These are phyloP conservation scores for Emergomyces pasteurianus DNA, from an alignment of 2,329 filamentous ascomycete species.

Conservation along the genomic window DNA sequence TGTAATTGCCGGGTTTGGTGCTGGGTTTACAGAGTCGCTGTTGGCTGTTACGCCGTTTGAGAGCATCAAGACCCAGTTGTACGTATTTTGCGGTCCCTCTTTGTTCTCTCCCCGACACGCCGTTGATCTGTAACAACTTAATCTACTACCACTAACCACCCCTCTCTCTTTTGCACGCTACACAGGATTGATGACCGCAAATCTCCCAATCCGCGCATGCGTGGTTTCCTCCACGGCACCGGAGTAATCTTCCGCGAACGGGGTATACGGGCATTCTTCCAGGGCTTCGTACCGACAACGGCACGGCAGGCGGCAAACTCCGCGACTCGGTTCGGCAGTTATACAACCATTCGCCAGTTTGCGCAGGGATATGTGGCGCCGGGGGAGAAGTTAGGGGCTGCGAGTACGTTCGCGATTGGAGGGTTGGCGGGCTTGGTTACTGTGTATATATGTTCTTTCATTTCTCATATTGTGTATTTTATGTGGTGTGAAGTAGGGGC, in stretches of 20 bases:
- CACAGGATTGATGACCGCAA: conserved; percentile 91
- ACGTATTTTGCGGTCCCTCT: conserved; percentile 12
- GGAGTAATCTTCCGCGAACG: conserved; percentile 78
- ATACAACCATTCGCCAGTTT: conserved; percentile 80
- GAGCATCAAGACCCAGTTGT: conserved; percentile 95
- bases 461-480: not conserved
- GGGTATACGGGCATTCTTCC: conserved; percentile 85
- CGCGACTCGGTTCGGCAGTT: conserved; percentile 79
- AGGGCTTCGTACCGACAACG: conserved; percentile 90
- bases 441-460: conserved; percentile 48
- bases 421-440: conserved; percentile 83
- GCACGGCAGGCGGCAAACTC: conserved; percentile 91
- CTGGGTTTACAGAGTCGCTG: conserved; percentile 85
- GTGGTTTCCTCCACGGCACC: conserved; percentile 83
- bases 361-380: conserved; percentile 87
- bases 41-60: conserved; percentile 94
- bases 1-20: conserved; percentile 86
- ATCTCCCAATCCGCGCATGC: conserved; percentile 68
- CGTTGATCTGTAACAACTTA: not conserved
- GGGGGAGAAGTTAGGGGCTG: conserved; percentile 81
- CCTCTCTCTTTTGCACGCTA: not conserved
- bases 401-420: conserved; percentile 84
- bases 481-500: not conserved
- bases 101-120: not conserved
- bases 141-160: not conserved